phyloP scores from a whole-genome alignment of 148 eudicot genomes.

The Chenopodium album region DNA sequence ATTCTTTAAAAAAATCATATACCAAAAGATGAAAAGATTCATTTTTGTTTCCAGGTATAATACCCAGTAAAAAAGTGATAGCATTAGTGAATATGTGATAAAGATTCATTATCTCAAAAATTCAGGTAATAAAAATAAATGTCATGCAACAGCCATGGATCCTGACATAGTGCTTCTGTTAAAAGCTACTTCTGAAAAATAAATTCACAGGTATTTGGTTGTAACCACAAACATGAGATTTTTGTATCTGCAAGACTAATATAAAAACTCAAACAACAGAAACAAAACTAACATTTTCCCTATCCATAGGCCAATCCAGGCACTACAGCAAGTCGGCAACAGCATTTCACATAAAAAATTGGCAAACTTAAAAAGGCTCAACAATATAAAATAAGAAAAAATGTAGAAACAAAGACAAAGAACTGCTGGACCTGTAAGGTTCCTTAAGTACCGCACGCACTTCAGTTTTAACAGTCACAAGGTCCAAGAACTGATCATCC shows the following conservation, averaged over 20 bases:
- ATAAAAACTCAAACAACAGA: not conserved
- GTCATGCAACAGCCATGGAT: not conserved
- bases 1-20: not conserved
- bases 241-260: not conserved
- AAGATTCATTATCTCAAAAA: not conserved
- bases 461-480: slow-evolving; percentile 72
- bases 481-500: slow-evolving; percentile 83
- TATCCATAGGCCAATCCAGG: not conserved
- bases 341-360: slow-evolving; percentile 3
- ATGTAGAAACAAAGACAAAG: slow-evolving; percentile 12
- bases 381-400: not conserved
- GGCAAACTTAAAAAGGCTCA: not conserved
- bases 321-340: not conserved
- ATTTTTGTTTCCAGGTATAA: not conserved
- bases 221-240: not conserved
- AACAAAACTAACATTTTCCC: not conserved
- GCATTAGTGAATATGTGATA: not conserved
- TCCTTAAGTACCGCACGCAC: slow-evolving; percentile 76
- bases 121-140: not conserved
- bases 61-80: not conserved
- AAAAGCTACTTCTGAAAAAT: not conserved
- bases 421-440: slow-evolving; percentile 81
- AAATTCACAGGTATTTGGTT: not conserved
- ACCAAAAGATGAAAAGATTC: not conserved
- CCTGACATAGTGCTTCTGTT: not conserved